These are phyloP conservation scores for Termitomyces sp. DNA, from an alignment of 768 basidiomycete genomes.

Conservation along the genomic window DNA sequence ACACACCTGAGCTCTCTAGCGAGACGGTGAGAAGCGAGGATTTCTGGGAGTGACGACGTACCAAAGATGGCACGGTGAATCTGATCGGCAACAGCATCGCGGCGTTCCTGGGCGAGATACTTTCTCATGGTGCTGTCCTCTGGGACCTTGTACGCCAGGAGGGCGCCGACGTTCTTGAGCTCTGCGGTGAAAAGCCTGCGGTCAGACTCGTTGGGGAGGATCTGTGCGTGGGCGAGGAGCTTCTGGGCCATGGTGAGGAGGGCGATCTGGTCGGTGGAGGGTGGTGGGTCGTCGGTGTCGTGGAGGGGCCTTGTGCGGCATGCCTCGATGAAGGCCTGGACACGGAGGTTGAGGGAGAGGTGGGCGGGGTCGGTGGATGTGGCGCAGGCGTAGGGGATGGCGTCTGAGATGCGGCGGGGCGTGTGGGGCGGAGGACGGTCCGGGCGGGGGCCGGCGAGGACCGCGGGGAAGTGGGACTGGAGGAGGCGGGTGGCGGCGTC, in stretches of 20 bases:
- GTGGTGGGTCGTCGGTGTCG: conserved; percentile 24
- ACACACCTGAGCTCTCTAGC: conserved; percentile 50
- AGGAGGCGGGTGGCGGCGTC: conserved; percentile 66
- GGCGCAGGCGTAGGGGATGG: conserved; percentile 47
- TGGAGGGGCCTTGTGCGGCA: conserved; percentile 69
- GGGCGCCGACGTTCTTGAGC: conserved; percentile 66
- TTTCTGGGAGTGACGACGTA: conserved; percentile 34
- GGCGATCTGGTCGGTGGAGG: conserved; percentile 28
- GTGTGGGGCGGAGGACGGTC: conserved; percentile 14
- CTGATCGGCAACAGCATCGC: conserved; percentile 83
- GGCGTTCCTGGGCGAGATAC: conserved; percentile 74
- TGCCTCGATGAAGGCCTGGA: conserved; percentile 84
- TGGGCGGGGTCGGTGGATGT: conserved; percentile 74
- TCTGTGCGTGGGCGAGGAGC: conserved; percentile 59
- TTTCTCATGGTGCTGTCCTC: conserved; percentile 71
- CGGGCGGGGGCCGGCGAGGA: conserved; percentile 30
- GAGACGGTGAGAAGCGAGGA: neutral
- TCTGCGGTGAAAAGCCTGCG: conserved; percentile 64
- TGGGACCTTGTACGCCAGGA: conserved; percentile 82
- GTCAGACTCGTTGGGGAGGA: conserved; percentile 52
- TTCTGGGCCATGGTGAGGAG: conserved; percentile 62
- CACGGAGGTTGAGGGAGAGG: conserved; percentile 79
- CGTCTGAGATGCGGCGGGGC: conserved; percentile 25
- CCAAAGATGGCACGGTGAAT: conserved; percentile 84
- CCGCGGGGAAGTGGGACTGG: conserved; percentile 71